Conservation (phyloP, 2,329 filamentous ascomycete genomes). For the Grosmannia penicillata region DNA sequence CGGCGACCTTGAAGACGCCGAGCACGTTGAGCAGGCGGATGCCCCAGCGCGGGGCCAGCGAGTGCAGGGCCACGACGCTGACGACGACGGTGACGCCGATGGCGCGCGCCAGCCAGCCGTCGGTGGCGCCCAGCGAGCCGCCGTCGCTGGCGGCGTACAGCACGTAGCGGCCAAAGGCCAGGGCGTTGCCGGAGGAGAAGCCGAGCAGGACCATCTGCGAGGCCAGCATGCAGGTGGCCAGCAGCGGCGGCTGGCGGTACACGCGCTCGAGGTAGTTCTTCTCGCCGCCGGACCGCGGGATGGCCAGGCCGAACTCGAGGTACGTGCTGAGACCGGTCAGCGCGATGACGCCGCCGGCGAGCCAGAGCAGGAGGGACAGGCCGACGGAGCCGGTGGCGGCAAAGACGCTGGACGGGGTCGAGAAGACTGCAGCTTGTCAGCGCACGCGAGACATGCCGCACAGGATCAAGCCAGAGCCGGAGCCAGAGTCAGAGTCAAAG, state of each 20-base stretch:
- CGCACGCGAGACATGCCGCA: too few species aligned
- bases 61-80: constrained; percentile 28
- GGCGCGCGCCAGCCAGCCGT: constrained; percentile 32
- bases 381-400: constrained; percentile 37
- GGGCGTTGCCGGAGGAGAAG: constrained; percentile 34
- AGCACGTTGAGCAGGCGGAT: constrained; percentile 31
- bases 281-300: constrained; percentile 32
- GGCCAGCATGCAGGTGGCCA: constrained; percentile 37
- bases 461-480: too few species aligned
- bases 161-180: constrained; percentile 34
- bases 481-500: not conserved
- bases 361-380: constrained; percentile 36
- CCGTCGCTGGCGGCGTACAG: constrained; percentile 20
- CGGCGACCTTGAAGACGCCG: constrained; percentile 31
- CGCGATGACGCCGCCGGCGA: constrained; percentile 29
- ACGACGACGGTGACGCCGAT: constrained; percentile 31
- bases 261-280: constrained; percentile 38
- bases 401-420: constrained; percentile 39
- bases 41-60: constrained; percentile 27
- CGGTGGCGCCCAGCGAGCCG: constrained; percentile 19
- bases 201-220: constrained; percentile 32
- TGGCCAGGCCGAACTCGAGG: constrained; percentile 26
- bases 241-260: constrained; percentile 31
- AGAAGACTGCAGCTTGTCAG: constrained; percentile 23
- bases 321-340: constrained; percentile 28